Conservation (phyloP, 2,329 filamentous ascomycete species). For the Ampelomyces quisqualis region DNA sequence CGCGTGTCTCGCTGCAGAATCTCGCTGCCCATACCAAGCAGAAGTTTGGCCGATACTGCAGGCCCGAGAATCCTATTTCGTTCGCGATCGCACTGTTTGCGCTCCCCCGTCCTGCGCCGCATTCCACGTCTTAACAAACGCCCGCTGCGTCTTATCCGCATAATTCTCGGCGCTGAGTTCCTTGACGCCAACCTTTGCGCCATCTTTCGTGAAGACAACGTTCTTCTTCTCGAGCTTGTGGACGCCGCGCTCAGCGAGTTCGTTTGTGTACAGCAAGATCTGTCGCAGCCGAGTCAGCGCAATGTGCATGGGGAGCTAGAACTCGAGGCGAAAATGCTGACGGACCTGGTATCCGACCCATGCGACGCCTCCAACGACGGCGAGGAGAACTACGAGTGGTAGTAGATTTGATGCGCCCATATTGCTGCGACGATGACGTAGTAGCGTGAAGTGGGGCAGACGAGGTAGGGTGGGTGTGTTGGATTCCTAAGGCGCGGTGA, state of each 20-base stretch:
- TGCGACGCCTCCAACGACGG: conserved; percentile 57
- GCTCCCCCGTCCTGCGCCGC: conserved; percentile 30
- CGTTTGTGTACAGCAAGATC: conserved; percentile 66
- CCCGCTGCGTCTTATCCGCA: conserved; percentile 69
- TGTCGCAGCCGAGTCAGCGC: conserved; percentile 19
- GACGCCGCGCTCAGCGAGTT: conserved; percentile 65
- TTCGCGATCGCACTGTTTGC: neutral
- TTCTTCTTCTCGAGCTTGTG: conserved; percentile 75
- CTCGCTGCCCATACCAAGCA: no score
- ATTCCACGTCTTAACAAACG: conserved; percentile 55
- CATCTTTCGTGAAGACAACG: conserved; percentile 73
- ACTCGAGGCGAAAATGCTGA: conserved; percentile 7
- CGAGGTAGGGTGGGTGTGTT: no score
- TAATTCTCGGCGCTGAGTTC: conserved; percentile 68
- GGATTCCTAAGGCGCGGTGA: no score
- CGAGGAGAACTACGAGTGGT: conserved; percentile 65
- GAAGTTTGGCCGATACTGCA: no score
- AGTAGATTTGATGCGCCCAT: conserved; percentile 56
- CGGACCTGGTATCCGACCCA: conserved; percentile 70
- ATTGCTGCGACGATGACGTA: no score
- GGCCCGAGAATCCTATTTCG: no score
- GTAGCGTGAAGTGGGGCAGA: no score
- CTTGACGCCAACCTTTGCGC: conserved; percentile 70
- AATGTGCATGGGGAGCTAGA: neutral
- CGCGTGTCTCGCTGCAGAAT: no score